Evolutionary conservation across 805 yeast species (phyloP), one percentile per base, ranked within the genome.

Genomic region (Jamesozyma lodderae): DNA sequence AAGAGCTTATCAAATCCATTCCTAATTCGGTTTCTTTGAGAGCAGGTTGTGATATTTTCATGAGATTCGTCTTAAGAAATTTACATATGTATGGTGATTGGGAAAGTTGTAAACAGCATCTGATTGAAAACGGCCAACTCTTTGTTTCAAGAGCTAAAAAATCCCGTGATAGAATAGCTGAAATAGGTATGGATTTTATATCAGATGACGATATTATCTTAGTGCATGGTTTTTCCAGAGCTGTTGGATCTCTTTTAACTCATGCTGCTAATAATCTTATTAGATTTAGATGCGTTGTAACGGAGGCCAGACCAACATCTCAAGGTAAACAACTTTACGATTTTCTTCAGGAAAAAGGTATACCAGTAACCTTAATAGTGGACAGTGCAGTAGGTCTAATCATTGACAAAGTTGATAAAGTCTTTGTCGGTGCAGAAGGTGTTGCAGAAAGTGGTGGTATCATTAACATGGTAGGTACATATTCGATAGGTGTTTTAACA

Each of bases 371-470:
- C 37, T 69, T 87, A 37, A 83, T 92, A 35, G 88, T 85, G 14
- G 99, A 92, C 57, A 78, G 86, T 38, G 94, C 95, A 6, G 96
- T 90, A 11, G 97, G 97, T 0, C 86, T 79, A 49, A 85, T 87
- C 27, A 79, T 92, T 42, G 88, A 86, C 59, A 82, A 83, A 59
- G 87, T 88, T 11, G 94, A 90, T 64, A 90, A 92, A 61, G 83
- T 92, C 4, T 73, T 92, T 47, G 92, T 92, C 47, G 99, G 99
- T 39, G 98, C 98, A 1, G 98, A 92, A 63, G 99, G 99, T 49
- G 99, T 92, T 3, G 95, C 95, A 3, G 99, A 92, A 66, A 81
- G 94, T 58, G 99, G 99, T 40, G 99, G 99, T 24, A 86, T 94
- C 34, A 90, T 92, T 49, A 92, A 92, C 62, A 88, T 83, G 49